These are phyloP conservation scores for Yueomyces sp. DNA, from an alignment of 805 yeast species.

Conservation along the genomic window DNA sequence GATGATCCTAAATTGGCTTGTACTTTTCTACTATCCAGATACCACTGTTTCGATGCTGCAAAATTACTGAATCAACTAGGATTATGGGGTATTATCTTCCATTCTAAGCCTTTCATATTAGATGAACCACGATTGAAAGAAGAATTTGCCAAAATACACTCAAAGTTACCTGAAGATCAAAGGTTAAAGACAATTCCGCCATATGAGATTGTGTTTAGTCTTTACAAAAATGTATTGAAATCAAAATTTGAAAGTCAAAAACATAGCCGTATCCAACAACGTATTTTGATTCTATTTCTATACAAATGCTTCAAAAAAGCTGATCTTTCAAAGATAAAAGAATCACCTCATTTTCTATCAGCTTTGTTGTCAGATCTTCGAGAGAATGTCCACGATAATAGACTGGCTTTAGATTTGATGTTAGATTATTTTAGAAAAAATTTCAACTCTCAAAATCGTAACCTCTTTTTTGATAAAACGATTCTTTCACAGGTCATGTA, in stretches of 20 bases:
- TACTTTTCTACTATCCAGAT: slow-evolving; percentile 13
- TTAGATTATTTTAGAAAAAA: background rate
- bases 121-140: slow-evolving; percentile 1
- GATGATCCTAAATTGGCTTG: slow-evolving; percentile 18
- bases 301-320: slow-evolving; percentile 7
- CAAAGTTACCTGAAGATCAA: slow-evolving; percentile 5
- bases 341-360: background rate
- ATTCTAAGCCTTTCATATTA: slow-evolving; percentile 5
- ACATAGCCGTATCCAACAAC: no score
- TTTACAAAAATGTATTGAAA: slow-evolving; percentile 12
- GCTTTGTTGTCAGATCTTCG: background rate
- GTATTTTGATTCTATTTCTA: background rate
- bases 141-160: slow-evolving; percentile 3
- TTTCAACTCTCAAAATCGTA: background rate
- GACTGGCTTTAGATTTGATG: background rate
- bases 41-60: slow-evolving; percentile 3
- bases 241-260: slow-evolving; percentile 1
- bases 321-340: background rate
- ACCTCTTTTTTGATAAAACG: slow-evolving; percentile 2
- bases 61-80: slow-evolving; percentile 17
- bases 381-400: background rate
- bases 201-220: slow-evolving; percentile 10
- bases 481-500: slow-evolving; percentile 8
- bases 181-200: slow-evolving; percentile 5
- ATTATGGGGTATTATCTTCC: slow-evolving; percentile 16